Conservation (phyloP, 2,329 filamentous ascomycete genomes). For the Daldinia eschscholtzii region DNA sequence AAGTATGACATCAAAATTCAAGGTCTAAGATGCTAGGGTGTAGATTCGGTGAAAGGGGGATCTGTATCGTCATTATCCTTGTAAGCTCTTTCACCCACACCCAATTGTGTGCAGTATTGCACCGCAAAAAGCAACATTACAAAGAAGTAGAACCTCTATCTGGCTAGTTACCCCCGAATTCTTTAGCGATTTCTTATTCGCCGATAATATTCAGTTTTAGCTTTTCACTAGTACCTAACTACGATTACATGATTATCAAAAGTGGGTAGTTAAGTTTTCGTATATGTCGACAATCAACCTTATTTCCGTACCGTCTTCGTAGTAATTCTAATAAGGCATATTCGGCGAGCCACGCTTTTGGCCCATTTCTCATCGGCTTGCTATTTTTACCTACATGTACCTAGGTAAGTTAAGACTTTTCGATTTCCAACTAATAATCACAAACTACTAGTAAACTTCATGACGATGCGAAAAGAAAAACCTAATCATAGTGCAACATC, state of each 20-base stretch:
- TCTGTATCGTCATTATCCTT: conserved; percentile 43
- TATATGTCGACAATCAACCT: background rate
- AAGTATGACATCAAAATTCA: conserved; percentile 29
- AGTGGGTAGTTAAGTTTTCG: conserved; percentile 3
- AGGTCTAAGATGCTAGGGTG: conserved; percentile 6
- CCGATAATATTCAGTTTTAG: conserved; percentile 3
- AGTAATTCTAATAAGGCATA: background rate
- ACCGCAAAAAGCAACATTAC: conserved; percentile 2
- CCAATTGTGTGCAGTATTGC: background rate
- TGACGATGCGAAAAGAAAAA: background rate
- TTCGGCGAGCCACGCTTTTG: background rate
- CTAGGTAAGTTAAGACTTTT: background rate
- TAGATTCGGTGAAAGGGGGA: conserved; percentile 31
- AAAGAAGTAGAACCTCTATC: conserved; percentile 6
- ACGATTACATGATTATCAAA: background rate
- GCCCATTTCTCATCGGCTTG: background rate
- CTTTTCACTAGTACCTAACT: conserved; percentile 1
- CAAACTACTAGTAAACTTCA: background rate
- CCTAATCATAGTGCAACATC: background rate
- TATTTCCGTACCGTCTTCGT: background rate
- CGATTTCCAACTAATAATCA: background rate
- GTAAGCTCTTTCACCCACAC: background rate
- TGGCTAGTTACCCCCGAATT: conserved; percentile 24
- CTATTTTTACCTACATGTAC: background rate
- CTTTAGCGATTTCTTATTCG: conserved; percentile 27